Conservation (phyloP, 2,329 filamentous ascomycete species). For the Microsporum canis region DNA sequence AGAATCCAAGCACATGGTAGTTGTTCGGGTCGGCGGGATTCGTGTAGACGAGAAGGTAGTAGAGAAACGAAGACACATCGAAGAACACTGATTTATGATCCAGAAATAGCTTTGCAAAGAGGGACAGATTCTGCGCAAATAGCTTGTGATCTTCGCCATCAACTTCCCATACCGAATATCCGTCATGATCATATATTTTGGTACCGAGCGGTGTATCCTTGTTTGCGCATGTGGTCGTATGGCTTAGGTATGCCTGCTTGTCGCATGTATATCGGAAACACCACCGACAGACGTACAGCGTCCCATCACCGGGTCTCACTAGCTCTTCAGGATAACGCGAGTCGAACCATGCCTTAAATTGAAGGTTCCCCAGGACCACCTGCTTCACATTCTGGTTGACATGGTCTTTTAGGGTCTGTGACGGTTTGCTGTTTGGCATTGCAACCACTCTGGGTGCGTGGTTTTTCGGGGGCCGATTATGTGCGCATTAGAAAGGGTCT, state of each 20-base stretch:
- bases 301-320: conserved; percentile 39
- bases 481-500: not conserved
- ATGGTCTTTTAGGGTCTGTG: conserved; percentile 21
- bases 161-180: conserved; percentile 82
- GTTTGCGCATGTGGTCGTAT: conserved; percentile 43
- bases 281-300: conserved; percentile 76
- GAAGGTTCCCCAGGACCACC: conserved; percentile 71
- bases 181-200: conserved; percentile 65
- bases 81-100: conserved; percentile 98
- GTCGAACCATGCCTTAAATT: conserved; percentile 85
- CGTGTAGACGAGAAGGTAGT: conserved; percentile 78
- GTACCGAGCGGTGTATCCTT: conserved; percentile 51
- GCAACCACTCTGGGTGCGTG: not conserved
- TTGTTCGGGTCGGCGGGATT: conserved; percentile 34
- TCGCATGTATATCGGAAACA: conserved; percentile 80
- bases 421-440: conserved; percentile 9
- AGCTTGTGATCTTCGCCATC: conserved; percentile 81
- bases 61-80: conserved; percentile 87
- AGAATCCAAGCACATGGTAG: conserved; percentile 76
- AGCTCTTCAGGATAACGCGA: conserved; percentile 75
- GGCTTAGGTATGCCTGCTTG: conserved; percentile 26
- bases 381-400: conserved; percentile 70
- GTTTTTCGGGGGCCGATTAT: conserved; percentile 12
- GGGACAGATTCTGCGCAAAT: conserved; percentile 87
- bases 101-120: conserved; percentile 94